Evolutionary conservation across 768 basidiomycete species (phyloP).

Genomic region (Russula griseocarnosa): DNA sequence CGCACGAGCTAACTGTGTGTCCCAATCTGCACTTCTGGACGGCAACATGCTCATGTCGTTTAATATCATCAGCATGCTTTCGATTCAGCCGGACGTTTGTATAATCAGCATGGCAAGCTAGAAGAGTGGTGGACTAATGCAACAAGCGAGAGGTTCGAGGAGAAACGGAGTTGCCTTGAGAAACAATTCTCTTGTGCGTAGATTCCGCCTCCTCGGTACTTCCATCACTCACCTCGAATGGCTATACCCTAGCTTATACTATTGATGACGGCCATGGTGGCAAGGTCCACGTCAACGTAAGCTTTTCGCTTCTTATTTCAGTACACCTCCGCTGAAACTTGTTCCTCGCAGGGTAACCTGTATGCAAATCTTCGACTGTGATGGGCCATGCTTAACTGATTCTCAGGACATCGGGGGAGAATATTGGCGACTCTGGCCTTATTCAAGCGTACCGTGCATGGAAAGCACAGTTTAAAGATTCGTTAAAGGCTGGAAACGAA

Average conservation of each 20-base stretch:
- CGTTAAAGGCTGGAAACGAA: constrained; percentile 55
- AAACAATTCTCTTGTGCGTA: constrained; percentile 78
- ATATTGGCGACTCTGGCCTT: constrained; percentile 81
- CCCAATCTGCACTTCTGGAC: not conserved
- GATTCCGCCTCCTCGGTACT: not conserved
- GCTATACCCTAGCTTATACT: constrained; percentile 54
- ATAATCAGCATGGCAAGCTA: constrained; percentile 84
- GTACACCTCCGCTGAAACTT: constrained; percentile 10
- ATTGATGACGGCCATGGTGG: constrained; percentile 85
- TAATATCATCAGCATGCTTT: constrained; percentile 65
- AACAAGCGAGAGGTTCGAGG: constrained; percentile 79
- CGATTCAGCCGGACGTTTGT: constrained; percentile 84
- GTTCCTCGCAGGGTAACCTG: constrained; percentile 61
- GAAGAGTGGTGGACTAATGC: constrained; percentile 91
- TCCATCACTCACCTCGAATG: not conserved
- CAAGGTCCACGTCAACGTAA: constrained; percentile 77
- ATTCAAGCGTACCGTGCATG: constrained; percentile 90
- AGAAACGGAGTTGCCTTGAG: constrained; percentile 83
- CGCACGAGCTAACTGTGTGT: constrained; percentile 84
- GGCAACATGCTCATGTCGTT: not conserved
- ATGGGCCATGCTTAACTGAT: not conserved
- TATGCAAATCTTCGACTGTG: constrained; percentile 36
- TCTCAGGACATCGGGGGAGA: constrained; percentile 81
- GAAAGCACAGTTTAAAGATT: constrained; percentile 69
- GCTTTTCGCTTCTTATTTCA: constrained; percentile 30